phyloP scores from a whole-genome alignment of 106 monocot species.

The Gastrodia elata region DNA sequence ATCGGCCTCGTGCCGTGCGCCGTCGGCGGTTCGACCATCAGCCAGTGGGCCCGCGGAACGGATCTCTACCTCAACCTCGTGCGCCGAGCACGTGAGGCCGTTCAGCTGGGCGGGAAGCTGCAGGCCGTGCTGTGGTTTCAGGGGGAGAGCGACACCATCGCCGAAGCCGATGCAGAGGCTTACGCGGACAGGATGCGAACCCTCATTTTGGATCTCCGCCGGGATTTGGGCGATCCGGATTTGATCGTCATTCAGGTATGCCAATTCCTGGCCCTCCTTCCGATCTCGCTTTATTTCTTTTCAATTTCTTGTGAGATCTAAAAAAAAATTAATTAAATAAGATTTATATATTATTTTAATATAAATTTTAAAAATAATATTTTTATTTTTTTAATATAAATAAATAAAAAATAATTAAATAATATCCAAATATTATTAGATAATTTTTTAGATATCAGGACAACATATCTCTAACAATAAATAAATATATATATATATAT shows the following conservation, averaged over 20 bases:
- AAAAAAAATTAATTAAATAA: no score
- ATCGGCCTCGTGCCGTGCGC: conserved; percentile 34
- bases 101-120: conserved; percentile 5
- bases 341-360: no score
- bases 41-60: conserved; percentile 31
- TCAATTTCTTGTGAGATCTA: no score
- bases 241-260: conserved; percentile 57
- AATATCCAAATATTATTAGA: no score
- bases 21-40: conserved; percentile 19
- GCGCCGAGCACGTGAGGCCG: conserved; percentile 21
- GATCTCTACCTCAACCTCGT: conserved; percentile 24
- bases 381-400: no score
- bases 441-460: no score
- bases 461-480: no score
- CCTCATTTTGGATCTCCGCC: conserved; percentile 35
- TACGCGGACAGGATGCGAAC: conserved; percentile 40
- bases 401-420: no score
- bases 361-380: no score
- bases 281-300: no score
- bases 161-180: conserved; percentile 18
- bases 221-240: conserved; percentile 37
- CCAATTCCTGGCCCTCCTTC: not conserved
- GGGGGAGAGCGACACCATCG: conserved; percentile 63
- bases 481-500: no score
- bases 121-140: conserved; percentile 60